phyloP scores from a whole-genome alignment of 768 basidiomycete genomes.

The Pleurotus eryngii region DNA sequence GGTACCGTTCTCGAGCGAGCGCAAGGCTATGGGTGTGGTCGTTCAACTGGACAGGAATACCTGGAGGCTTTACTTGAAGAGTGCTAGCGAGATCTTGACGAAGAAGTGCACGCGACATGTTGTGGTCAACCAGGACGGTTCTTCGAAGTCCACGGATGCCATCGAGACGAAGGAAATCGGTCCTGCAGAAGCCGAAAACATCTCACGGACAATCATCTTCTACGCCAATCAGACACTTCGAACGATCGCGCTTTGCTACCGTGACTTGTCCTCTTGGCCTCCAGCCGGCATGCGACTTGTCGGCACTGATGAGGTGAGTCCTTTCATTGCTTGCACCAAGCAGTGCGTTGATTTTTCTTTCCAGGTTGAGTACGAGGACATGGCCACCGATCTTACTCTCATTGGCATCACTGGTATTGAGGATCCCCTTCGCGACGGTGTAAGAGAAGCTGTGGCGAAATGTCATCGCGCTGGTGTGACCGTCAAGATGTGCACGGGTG shows the following conservation, averaged over 20 bases:
- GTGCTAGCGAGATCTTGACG: constrained; percentile 90
- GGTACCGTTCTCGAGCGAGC: constrained; percentile 76
- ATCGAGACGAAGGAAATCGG: constrained; percentile 65
- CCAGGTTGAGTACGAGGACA: constrained; percentile 64
- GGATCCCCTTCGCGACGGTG: constrained; percentile 90
- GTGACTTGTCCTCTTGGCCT: constrained; percentile 86
- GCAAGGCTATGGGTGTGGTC: constrained; percentile 90
- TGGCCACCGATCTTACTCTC: constrained; percentile 74
- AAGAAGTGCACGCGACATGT: constrained; percentile 74
- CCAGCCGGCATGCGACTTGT: constrained; percentile 43
- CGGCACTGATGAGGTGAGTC: constrained; percentile 51
- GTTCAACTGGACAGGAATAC: constrained; percentile 50
- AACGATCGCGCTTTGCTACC: constrained; percentile 92
- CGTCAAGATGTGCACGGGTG: constrained; percentile 98
- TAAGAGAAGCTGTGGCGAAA: constrained; percentile 82
- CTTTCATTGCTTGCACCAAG: not conserved
- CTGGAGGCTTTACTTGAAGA: constrained; percentile 82
- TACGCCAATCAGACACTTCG: constrained; percentile 96
- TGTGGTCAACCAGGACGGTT: constrained; percentile 46
- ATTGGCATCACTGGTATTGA: constrained; percentile 94
- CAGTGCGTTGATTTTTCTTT: constrained; percentile 5
- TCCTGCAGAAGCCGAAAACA: constrained; percentile 71
- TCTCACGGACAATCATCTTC: constrained; percentile 91
- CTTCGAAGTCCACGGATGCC: constrained; percentile 13
- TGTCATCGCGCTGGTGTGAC: constrained; percentile 87